A percentile compares a stretch with the other conserved stretches of the same genome.
These are phyloP conservation scores for Xylaria polymorpha DNA, from an alignment of 2,329 filamentous ascomycete genomes.

Conservation along the genomic window DNA sequence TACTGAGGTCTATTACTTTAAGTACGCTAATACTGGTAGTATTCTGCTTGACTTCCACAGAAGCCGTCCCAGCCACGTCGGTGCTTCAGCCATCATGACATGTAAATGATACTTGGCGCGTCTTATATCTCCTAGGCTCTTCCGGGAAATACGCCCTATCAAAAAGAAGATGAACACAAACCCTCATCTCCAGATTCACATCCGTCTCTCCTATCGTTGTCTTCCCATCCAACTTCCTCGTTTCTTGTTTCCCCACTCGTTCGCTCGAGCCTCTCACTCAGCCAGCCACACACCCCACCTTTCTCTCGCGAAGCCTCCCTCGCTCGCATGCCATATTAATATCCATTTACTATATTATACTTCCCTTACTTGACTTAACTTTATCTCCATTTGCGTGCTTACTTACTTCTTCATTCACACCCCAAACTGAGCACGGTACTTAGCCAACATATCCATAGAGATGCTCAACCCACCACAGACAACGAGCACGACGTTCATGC, in stretches of 20 bases:
- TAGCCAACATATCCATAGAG: constrained; percentile 68
- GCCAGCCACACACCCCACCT: too few species aligned
- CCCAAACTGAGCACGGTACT: constrained; percentile 65
- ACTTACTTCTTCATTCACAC: constrained; percentile 39
- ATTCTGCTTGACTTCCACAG: neutral
- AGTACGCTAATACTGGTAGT: neutral
- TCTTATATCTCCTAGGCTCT: neutral
- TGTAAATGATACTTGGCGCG: neutral
- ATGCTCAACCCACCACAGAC: constrained; percentile 84
- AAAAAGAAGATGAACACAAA: neutral
- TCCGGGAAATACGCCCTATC: neutral
- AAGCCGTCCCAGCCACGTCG: neutral
- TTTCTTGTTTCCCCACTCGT: neutral
- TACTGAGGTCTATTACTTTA: neutral
- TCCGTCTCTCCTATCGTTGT: neutral
- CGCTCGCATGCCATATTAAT: neutral
- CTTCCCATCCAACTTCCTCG: neutral
- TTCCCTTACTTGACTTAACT: neutral
- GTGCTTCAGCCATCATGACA: neutral
- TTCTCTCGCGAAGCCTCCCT: neutral
- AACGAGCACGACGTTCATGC: constrained; percentile 82
- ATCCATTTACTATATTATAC: neutral
- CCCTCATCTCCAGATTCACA: neutral
- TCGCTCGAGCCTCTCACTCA: neutral
- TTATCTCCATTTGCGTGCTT: neutral